Percentiles rank a stretch among this genome's conserved stretches.
phyloP scores from a whole-genome alignment of 352 stramenopile genomes.

The Phytophthora capsici region DNA sequence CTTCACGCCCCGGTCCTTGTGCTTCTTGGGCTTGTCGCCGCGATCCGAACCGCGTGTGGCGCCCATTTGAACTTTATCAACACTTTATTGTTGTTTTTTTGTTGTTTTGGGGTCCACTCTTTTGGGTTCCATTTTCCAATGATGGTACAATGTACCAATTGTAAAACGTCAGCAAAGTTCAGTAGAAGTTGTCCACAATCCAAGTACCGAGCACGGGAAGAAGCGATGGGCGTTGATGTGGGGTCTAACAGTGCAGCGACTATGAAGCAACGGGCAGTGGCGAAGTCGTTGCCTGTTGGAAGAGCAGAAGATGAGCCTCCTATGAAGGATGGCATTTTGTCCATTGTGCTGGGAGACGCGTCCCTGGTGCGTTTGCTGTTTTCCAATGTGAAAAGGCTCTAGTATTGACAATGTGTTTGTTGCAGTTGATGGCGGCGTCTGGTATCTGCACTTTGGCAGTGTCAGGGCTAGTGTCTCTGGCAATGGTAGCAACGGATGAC shows the following conservation, averaged over 20 bases:
- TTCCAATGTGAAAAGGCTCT: not conserved
- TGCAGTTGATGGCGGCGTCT: constrained; percentile 34
- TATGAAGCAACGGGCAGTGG: constrained; percentile 23
- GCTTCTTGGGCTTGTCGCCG: constrained; percentile 47
- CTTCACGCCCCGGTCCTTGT: constrained; percentile 65
- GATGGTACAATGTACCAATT: too few species aligned
- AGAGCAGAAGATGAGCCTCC: constrained; percentile 10
- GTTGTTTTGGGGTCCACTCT: not conserved
- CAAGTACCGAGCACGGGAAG: not conserved
- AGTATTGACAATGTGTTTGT: not conserved
- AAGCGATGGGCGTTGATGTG: constrained; percentile 30
- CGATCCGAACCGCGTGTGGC: constrained; percentile 23
- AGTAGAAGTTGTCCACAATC: constrained; percentile 2
- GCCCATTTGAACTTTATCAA: constrained; percentile 25
- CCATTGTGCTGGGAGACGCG: constrained; percentile 57
- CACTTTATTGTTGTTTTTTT: not conserved
- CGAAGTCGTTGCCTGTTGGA: constrained; percentile 1
- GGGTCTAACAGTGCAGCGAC: constrained; percentile 12
- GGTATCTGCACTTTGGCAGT: constrained; percentile 66
- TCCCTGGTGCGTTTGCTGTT: constrained; percentile 42
- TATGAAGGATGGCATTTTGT: constrained; percentile 24
- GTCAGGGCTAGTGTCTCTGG: constrained; percentile 57
- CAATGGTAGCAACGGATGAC: constrained; percentile 53
- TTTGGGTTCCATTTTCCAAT: not conserved
- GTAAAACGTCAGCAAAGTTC: not conserved